A percentile compares a stretch with the other conserved stretches of the same genome.
phyloP scores from a whole-genome alignment of 345 rosid genomes.

The Salix viminalis region DNA sequence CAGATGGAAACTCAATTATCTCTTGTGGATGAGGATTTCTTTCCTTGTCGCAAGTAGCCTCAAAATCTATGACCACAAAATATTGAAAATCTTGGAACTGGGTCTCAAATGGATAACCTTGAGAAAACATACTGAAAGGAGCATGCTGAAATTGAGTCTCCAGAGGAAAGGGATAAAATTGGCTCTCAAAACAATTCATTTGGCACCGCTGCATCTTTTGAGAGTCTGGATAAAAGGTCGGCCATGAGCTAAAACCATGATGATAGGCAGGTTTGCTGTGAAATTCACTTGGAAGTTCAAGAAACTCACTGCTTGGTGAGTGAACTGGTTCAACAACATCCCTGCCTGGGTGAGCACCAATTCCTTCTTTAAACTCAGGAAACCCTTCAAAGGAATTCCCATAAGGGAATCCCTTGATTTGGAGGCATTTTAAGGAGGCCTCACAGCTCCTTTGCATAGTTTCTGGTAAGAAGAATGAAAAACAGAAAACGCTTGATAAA shows the following conservation, averaged over 20 bases:
- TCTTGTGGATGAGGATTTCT: constrained; percentile 51
- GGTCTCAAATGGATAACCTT: constrained; percentile 33
- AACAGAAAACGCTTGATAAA: constrained; percentile 1
- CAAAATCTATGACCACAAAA: constrained; percentile 48
- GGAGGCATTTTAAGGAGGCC: constrained; percentile 52
- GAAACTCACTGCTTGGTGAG: constrained; percentile 25
- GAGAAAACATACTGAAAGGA: constrained; percentile 32
- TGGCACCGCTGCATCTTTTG: constrained; percentile 40
- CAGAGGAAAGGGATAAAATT: constrained; percentile 34
- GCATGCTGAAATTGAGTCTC: constrained; percentile 41
- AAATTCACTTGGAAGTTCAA: constrained; percentile 37
- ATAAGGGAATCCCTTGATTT: constrained; percentile 38
- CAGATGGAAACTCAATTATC: constrained; percentile 50
- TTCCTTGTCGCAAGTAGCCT: constrained; percentile 49
- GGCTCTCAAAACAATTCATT: constrained; percentile 41
- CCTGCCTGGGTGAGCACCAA: constrained; percentile 24
- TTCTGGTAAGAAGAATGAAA: constrained; percentile 30
- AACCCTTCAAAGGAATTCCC: constrained; percentile 40
- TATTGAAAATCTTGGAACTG: constrained; percentile 52
- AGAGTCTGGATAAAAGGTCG: constrained; percentile 37
- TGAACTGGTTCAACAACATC: constrained; percentile 33
- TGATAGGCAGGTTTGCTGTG: constrained; percentile 35
- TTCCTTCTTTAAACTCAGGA: constrained; percentile 38
- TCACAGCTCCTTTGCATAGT: constrained; percentile 42
- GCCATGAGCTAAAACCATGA: constrained; percentile 38